Evolutionary conservation across 108 stramenopile genomes (phyloP).

Genomic region (Skeletonema marinoi): DNA sequence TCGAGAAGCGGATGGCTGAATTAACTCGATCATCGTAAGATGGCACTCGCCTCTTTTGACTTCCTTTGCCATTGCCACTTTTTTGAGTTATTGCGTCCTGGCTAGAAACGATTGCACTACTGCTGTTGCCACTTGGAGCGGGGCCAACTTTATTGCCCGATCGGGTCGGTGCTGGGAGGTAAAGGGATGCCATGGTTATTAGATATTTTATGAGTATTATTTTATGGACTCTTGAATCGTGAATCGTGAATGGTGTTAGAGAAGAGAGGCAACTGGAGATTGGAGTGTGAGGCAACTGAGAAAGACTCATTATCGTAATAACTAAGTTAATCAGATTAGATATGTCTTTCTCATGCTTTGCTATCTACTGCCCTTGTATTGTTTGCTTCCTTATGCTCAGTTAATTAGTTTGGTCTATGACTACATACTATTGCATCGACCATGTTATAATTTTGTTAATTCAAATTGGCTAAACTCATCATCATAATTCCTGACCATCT

Average conservation of each 20-base stretch:
- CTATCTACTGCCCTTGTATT: no score
- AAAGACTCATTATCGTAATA: no score
- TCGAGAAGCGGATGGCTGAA: constrained; percentile 62
- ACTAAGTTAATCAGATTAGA: no score
- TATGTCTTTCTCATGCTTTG: no score
- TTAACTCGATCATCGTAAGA: constrained; percentile 75
- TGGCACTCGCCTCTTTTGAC: constrained; percentile 51
- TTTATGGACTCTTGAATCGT: no score
- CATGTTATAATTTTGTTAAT: neutral
- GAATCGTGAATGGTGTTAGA: neutral
- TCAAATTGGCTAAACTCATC: constrained; percentile 9
- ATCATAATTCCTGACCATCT: constrained; percentile 68
- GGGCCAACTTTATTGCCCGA: constrained; percentile 31
- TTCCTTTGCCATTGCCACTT: neutral
- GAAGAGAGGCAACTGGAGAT: neutral
- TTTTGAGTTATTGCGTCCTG: neutral
- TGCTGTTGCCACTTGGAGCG: constrained; percentile 12
- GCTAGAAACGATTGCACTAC: neutral
- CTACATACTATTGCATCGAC: neutral
- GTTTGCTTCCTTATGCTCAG: neutral
- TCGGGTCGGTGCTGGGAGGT: constrained; percentile 56
- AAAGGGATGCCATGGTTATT: constrained; percentile 52
- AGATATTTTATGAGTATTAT: no score
- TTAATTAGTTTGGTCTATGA: neutral
- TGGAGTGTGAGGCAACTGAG: no score